phyloP scores from a whole-genome alignment of 768 basidiomycete species.

The Paxillus involutus region DNA sequence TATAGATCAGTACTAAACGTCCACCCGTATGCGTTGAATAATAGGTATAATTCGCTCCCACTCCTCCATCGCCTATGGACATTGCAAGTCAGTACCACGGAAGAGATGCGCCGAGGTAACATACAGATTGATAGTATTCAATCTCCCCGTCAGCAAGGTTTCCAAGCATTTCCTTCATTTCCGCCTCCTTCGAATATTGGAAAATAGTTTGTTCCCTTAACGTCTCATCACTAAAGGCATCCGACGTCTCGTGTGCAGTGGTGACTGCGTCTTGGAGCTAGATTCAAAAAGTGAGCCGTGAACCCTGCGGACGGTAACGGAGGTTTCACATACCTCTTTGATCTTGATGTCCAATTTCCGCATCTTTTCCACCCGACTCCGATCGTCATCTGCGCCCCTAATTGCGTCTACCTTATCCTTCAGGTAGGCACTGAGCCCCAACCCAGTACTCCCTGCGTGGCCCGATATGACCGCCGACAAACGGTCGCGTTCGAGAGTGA shows the following conservation, averaged over 20 bases:
- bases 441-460: conserved; percentile 81
- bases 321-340: conserved; percentile 68
- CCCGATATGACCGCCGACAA: conserved; percentile 86
- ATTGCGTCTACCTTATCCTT: conserved; percentile 91
- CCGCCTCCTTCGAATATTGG: conserved; percentile 85
- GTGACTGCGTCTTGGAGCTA: conserved; percentile 97
- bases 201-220: conserved; percentile 88
- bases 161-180: conserved; percentile 95
- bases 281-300: conserved; percentile 1
- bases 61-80: conserved; percentile 84
- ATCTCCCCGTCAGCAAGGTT: conserved; percentile 93
- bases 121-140: conserved; percentile 86
- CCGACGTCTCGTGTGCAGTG: conserved; percentile 92
- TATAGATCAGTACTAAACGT: conserved; percentile 53
- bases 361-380: conserved; percentile 92
- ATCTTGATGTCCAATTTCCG: conserved; percentile 90
- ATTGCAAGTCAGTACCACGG: conserved; percentile 5
- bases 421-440: conserved; percentile 86
- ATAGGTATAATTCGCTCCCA: conserved; percentile 95
- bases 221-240: conserved; percentile 95
- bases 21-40: conserved; percentile 92
- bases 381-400: conserved; percentile 90
- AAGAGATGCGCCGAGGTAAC: conserved; percentile 14
- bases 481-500: conserved; percentile 90
- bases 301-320: background rate